Evolutionary conservation across 495 filamentous ascomycete species (phyloP).

Genomic region (Hypoxylon perforatum): DNA sequence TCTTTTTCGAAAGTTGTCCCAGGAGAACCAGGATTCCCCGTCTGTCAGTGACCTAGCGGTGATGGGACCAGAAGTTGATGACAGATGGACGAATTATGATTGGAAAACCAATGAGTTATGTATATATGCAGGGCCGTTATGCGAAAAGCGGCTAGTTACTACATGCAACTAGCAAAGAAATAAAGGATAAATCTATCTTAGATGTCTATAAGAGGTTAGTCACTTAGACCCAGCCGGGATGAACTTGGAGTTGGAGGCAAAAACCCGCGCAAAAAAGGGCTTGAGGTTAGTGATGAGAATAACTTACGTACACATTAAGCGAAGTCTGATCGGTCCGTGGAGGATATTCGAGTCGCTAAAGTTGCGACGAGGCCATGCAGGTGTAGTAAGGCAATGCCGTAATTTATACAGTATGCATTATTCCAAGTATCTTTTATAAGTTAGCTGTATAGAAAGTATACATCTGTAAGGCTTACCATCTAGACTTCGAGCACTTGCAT

Average conservation of each 20-base stretch:
- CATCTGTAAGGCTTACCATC: not conserved
- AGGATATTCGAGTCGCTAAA: no score
- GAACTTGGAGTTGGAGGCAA: no score
- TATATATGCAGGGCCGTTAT: slow-evolving; percentile 14
- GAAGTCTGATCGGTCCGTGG: no score
- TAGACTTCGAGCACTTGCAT: no score
- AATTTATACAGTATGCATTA: slow-evolving; percentile 1
- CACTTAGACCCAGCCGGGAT: not conserved
- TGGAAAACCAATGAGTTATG: slow-evolving; percentile 14
- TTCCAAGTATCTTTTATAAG: no score
- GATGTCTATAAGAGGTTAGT: not conserved
- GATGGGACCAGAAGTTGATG: slow-evolving; percentile 21
- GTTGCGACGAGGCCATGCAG: no score
- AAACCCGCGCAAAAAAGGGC: no score
- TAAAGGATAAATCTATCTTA: slow-evolving; percentile 4
- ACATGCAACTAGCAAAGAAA: not conserved
- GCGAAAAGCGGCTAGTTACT: slow-evolving; percentile 10
- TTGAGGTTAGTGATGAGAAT: no score
- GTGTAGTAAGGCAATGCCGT: not conserved
- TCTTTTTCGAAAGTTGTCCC: not conserved
- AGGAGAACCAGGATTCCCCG: slow-evolving; percentile 7
- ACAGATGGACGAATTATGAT: slow-evolving; percentile 40
- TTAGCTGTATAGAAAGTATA: not conserved
- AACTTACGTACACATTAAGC: no score
- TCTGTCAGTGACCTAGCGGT: not conserved